Conservation (phyloP, 176 grass and related monocot genomes). For the Olyra latifolia region DNA sequence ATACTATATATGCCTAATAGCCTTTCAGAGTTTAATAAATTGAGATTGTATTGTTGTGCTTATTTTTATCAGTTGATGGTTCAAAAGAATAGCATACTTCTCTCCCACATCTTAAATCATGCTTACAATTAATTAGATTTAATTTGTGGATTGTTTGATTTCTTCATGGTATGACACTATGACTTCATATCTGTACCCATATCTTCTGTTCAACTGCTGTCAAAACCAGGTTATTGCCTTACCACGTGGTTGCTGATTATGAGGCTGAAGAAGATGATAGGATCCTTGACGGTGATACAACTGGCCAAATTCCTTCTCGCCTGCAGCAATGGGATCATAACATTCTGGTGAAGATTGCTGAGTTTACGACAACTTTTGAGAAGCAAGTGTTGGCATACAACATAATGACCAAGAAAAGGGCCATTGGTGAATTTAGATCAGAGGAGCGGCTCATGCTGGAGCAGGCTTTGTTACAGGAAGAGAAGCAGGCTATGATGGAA, state of each 20-base stretch:
- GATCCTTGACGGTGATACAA: slow-evolving; percentile 70
- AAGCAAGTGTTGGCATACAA: slow-evolving; percentile 98
- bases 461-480: slow-evolving; percentile 78
- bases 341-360: slow-evolving; percentile 90
- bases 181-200: slow-evolving; percentile 27
- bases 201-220: slow-evolving; percentile 43
- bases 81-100: background rate
- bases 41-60: background rate
- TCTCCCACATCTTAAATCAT: background rate
- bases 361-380: slow-evolving; percentile 91
- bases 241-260: slow-evolving; percentile 96
- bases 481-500: slow-evolving; percentile 61
- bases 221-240: slow-evolving; percentile 79
- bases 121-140: background rate
- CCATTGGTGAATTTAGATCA: slow-evolving; percentile 82
- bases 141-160: slow-evolving; percentile 13
- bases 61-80: background rate
- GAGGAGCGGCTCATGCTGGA: slow-evolving; percentile 95
- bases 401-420: slow-evolving; percentile 89
- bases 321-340: slow-evolving; percentile 99
- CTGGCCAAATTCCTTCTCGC: slow-evolving; percentile 73
- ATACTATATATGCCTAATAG: background rate
- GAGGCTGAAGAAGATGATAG: slow-evolving; percentile 99
- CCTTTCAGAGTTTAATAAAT: background rate
- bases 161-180: background rate